These are phyloP conservation scores for Ustilago bromivora DNA, from an alignment of 1,284 basidiomycete species.

Conservation along the genomic window DNA sequence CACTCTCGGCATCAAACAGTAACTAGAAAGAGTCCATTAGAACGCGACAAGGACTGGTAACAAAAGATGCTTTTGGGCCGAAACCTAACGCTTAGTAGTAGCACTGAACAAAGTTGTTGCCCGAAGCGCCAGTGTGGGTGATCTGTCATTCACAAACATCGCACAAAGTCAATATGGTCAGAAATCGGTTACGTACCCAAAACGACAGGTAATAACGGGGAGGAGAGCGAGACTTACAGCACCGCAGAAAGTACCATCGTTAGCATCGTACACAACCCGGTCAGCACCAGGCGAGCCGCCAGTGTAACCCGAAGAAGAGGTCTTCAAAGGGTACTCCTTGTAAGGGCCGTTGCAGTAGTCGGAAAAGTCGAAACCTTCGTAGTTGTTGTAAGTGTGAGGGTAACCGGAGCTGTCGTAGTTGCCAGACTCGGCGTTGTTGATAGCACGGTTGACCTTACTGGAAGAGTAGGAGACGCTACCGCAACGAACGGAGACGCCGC, in stretches of 20 bases:
- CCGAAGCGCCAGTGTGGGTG: slow-evolving; percentile 57
- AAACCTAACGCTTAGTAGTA: slow-evolving; percentile 28
- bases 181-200: not conserved
- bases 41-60: not conserved
- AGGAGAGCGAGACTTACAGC: slow-evolving; percentile 27
- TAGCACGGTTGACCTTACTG: slow-evolving; percentile 44
- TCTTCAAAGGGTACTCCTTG: slow-evolving; percentile 45
- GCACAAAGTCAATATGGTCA: not conserved
- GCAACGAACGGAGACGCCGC: slow-evolving; percentile 49
- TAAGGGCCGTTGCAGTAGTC: slow-evolving; percentile 49
- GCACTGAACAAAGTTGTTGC: slow-evolving; percentile 57
- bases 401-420: slow-evolving; percentile 38
- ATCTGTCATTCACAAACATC: slow-evolving; percentile 21
- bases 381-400: slow-evolving; percentile 54
- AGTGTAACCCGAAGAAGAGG: slow-evolving; percentile 31
- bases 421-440: slow-evolving; percentile 47
- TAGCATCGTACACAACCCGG: slow-evolving; percentile 51
- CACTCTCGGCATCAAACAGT: not conserved
- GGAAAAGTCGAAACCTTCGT: slow-evolving; percentile 58
- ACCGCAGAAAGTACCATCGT: slow-evolving; percentile 49
- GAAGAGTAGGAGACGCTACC: slow-evolving; percentile 42
- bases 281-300: slow-evolving; percentile 59
- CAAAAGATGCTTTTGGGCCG: slow-evolving; percentile 1
- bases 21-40: not conserved
- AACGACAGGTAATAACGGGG: too few relatives aligned